Percentiles rank a stretch among this genome's conserved stretches.
phyloP scores from a whole-genome alignment of 2,329 filamentous ascomycete species.

The Diaporthe amygdali region DNA sequence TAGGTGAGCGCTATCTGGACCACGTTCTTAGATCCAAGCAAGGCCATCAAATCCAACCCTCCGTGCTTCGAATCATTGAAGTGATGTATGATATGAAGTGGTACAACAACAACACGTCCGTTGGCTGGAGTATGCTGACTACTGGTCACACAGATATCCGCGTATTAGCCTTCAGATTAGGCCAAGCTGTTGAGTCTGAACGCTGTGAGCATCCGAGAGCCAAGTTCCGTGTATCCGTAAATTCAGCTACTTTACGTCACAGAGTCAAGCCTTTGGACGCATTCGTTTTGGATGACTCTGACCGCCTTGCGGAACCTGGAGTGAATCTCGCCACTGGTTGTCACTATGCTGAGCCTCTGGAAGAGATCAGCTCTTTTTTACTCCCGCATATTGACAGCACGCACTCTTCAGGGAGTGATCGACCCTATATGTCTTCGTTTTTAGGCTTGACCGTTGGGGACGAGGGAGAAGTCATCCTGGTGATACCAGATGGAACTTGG shows the following conservation, averaged over 20 bases:
- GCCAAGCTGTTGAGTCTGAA: no score
- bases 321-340: no score
- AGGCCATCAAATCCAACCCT: no score
- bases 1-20: background rate
- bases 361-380: background rate
- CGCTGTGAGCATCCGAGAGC: background rate
- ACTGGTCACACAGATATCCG: background rate
- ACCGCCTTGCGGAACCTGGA: background rate
- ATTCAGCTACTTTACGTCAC: background rate
- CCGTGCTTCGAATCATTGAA: no score
- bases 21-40: no score
- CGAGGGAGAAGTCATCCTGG: background rate
- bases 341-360: no score
- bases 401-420: accelerated
- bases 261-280: background rate
- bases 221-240: background rate
- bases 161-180: background rate
- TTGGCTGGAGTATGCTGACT: no score
- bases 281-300: background rate
- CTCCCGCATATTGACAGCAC: background rate
- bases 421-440: background rate
- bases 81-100: no score
- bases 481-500: background rate
- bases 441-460: background rate
- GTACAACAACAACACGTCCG: no score